Percentiles rank a stretch among this genome's conserved stretches.
Evolutionary conservation across 2,329 filamentous ascomycete species (phyloP).

Genomic region (Pseudopithomyces chartarum): DNA sequence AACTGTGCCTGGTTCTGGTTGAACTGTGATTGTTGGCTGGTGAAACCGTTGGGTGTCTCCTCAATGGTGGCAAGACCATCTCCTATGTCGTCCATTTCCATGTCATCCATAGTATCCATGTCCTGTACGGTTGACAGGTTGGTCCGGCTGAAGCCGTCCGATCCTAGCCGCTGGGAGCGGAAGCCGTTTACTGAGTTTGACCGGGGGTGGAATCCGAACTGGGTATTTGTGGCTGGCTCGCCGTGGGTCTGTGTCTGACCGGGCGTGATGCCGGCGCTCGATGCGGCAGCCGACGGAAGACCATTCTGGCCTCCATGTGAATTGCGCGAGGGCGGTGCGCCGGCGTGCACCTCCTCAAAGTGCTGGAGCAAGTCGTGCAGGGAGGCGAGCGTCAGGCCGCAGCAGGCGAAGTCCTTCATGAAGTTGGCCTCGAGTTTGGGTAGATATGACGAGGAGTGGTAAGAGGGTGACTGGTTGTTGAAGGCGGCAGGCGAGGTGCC

Average conservation of each 20-base stretch:
- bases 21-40: constrained; percentile 56
- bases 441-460: constrained; percentile 94
- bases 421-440: constrained; percentile 97
- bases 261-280: constrained; percentile 45
- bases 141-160: constrained; percentile 44
- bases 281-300: constrained; percentile 35
- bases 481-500: constrained; percentile 90
- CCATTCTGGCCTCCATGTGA: constrained; percentile 55
- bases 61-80: constrained; percentile 62
- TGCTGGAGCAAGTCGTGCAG: constrained; percentile 95
- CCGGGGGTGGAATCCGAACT: constrained; percentile 44
- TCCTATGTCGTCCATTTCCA: constrained; percentile 92
- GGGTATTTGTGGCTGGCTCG: constrained; percentile 41
- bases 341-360: constrained; percentile 93
- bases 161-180: constrained; percentile 47
- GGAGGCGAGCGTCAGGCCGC: constrained; percentile 84
- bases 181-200: constrained; percentile 46
- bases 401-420: constrained; percentile 97
- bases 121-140: constrained; percentile 56
- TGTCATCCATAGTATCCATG: constrained; percentile 86
- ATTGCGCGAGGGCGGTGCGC: constrained; percentile 61
- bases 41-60: constrained; percentile 70
- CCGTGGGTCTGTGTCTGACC: constrained; percentile 49
- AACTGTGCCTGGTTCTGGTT: constrained; percentile 59
- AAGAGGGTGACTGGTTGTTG: constrained; percentile 83